Percentiles rank a stretch among this genome's conserved stretches.
phyloP scores from a whole-genome alignment of 2,329 filamentous ascomycete species.

The Gaeumannomyces sp. region DNA sequence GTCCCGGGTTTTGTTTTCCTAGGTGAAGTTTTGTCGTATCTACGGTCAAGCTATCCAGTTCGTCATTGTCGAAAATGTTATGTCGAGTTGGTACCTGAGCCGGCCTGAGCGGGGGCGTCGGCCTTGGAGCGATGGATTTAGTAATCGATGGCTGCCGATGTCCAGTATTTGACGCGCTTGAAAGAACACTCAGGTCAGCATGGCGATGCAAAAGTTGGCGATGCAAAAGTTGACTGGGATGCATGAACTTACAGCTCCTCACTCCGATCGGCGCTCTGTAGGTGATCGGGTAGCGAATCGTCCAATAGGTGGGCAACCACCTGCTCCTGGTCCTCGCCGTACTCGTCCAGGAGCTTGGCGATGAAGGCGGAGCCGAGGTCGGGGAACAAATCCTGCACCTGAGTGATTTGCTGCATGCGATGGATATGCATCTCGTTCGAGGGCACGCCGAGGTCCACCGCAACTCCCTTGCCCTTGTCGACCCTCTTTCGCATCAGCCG shows the following conservation, averaged over 20 bases:
- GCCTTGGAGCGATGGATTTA: slow-evolving; percentile 20
- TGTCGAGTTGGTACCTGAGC: slow-evolving; percentile 51
- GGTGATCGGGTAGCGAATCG: slow-evolving; percentile 62
- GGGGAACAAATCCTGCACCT: slow-evolving; percentile 91
- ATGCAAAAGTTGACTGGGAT: not conserved
- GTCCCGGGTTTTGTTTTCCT: slow-evolving; percentile 60
- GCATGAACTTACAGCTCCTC: slow-evolving; percentile 51
- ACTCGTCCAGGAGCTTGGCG: slow-evolving; percentile 71
- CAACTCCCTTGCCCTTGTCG: slow-evolving; percentile 59
- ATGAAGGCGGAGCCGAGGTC: slow-evolving; percentile 80
- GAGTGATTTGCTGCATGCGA: slow-evolving; percentile 75
- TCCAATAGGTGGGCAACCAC: slow-evolving; percentile 79
- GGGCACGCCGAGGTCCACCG: slow-evolving; percentile 30
- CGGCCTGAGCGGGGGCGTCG: slow-evolving; percentile 48
- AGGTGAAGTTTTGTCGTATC: slow-evolving; percentile 67
- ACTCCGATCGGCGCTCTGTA: slow-evolving; percentile 56
- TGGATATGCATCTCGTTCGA: slow-evolving; percentile 62
- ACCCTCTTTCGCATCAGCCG: slow-evolving; percentile 46
- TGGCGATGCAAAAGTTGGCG: not conserved
- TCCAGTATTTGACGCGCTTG: slow-evolving; percentile 14
- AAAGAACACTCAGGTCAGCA: slow-evolving; percentile 18
- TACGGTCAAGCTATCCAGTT: slow-evolving; percentile 65
- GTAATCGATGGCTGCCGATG: slow-evolving; percentile 19
- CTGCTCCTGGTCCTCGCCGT: slow-evolving; percentile 68
- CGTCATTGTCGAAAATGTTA: slow-evolving; percentile 76